phyloP scores from a whole-genome alignment of 2,329 filamentous ascomycete genomes.

The Microdochium trichocladiopsis region DNA sequence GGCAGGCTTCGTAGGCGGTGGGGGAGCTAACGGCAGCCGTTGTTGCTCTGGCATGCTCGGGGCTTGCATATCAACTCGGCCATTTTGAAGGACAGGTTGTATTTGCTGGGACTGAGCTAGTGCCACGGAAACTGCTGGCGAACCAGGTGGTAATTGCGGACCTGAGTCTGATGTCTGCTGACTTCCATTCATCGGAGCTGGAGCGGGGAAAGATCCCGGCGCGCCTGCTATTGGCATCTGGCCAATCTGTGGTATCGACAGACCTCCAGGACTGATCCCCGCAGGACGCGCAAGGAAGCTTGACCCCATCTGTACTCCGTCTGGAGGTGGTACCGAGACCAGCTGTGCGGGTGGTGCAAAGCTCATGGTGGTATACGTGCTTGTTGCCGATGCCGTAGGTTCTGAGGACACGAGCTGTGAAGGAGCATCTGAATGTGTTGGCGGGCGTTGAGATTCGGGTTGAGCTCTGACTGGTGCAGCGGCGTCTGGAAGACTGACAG shows the following conservation, averaged over 20 bases:
- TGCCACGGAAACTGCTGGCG: too few species aligned
- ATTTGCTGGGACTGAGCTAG: too few species aligned
- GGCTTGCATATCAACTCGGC: too few species aligned
- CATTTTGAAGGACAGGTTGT: too few species aligned
- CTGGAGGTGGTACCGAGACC: slow-evolving; percentile 18
- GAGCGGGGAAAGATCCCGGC: slow-evolving; percentile 32
- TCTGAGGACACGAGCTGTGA: slow-evolving; percentile 14
- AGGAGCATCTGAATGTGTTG: too few species aligned
- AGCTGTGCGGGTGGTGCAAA: slow-evolving; percentile 20
- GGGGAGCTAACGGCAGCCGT: slow-evolving; percentile 9
- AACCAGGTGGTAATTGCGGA: background rate
- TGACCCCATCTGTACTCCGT: slow-evolving; percentile 17
- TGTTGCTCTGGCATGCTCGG: background rate
- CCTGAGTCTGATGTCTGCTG: background rate
- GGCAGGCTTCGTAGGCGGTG: slow-evolving; percentile 12
- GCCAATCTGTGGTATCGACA: slow-evolving; percentile 25
- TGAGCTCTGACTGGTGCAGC: too few species aligned
- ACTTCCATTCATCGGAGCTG: background rate
- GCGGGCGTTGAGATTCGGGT: too few species aligned
- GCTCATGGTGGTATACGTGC: slow-evolving; percentile 21
- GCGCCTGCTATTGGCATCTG: slow-evolving; percentile 19
- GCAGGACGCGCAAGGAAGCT: slow-evolving; percentile 22
- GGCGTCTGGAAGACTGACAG: too few species aligned
- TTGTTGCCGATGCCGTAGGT: slow-evolving; percentile 11
- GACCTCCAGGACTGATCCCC: slow-evolving; percentile 17